phyloP scores from a whole-genome alignment of 73 alveolate species.

The Paramecium pentaurelia region DNA sequence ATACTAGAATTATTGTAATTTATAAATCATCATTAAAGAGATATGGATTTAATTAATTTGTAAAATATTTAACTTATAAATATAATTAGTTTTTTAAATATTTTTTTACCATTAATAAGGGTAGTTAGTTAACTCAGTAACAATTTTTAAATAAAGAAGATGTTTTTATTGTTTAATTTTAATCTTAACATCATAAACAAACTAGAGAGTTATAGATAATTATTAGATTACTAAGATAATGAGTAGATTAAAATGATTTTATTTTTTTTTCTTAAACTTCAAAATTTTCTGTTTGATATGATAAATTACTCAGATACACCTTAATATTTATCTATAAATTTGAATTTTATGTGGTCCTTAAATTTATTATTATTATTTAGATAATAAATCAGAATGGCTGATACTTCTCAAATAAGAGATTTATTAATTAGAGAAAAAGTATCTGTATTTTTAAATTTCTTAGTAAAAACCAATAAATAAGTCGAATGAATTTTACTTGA shows the following conservation, averaged over 20 bases:
- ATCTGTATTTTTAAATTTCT: not conserved
- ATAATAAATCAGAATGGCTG: not conserved
- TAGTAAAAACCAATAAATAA: not conserved
- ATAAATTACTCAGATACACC: not conserved
- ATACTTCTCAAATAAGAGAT: not conserved
- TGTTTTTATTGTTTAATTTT: not conserved
- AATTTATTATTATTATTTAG: not conserved
- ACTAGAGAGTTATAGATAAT: not conserved
- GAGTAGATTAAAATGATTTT: not conserved
- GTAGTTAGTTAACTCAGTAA: not conserved
- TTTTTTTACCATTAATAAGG: not conserved
- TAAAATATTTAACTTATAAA: not conserved
- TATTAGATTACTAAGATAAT: not conserved
- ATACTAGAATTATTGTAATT: not conserved
- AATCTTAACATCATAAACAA: not conserved
- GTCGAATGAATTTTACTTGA: not conserved
- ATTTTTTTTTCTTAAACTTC: not conserved
- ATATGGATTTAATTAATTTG: not conserved
- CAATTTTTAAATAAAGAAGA: not conserved
- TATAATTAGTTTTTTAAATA: not conserved
- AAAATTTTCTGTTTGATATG: not conserved
- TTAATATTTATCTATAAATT: not conserved
- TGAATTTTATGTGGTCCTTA: not conserved
- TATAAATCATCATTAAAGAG: not conserved
- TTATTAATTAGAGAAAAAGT: not conserved